Percentiles rank a stretch among this genome's conserved stretches.
Evolutionary conservation across 1,139 yeast genomes (phyloP).

Genomic region (Diutina sp.): DNA sequence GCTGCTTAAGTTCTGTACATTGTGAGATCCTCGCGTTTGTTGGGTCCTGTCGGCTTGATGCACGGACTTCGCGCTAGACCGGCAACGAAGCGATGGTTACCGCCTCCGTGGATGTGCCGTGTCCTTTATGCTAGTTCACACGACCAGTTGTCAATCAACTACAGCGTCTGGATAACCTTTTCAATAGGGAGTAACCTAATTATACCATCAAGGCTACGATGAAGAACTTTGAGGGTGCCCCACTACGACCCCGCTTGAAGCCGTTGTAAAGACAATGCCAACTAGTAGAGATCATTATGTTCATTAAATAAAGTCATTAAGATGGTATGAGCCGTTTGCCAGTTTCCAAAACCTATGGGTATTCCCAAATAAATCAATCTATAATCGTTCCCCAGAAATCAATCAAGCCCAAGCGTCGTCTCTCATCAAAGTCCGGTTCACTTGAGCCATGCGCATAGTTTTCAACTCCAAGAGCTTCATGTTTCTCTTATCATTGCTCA

Average conservation of each 20-base stretch:
- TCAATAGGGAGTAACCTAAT: no score
- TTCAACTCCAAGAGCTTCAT: not conserved
- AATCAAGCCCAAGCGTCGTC: conserved; percentile 1
- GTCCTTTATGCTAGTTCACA: no score
- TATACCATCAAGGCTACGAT: no score
- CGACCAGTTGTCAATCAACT: no score
- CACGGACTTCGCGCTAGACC: not conserved
- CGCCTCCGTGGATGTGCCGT: no score
- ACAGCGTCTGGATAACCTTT: no score
- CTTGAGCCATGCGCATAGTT: not conserved
- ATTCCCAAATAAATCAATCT: not conserved
- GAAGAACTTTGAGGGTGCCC: not conserved
- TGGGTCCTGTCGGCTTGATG: not conserved
- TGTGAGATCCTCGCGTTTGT: not conserved
- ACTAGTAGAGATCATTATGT: not conserved
- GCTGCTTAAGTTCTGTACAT: not conserved
- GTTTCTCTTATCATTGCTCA: not conserved
- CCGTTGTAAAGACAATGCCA: not conserved
- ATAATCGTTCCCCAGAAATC: not conserved
- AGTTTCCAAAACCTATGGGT: not conserved
- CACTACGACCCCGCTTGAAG: not conserved
- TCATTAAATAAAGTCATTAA: not conserved
- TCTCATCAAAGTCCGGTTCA: not conserved
- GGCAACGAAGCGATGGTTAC: not conserved
- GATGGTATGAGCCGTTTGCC: not conserved